Conservation (phyloP, 176 grass and related monocot genomes). For the Rhipidocladum racemiflorum region DNA sequence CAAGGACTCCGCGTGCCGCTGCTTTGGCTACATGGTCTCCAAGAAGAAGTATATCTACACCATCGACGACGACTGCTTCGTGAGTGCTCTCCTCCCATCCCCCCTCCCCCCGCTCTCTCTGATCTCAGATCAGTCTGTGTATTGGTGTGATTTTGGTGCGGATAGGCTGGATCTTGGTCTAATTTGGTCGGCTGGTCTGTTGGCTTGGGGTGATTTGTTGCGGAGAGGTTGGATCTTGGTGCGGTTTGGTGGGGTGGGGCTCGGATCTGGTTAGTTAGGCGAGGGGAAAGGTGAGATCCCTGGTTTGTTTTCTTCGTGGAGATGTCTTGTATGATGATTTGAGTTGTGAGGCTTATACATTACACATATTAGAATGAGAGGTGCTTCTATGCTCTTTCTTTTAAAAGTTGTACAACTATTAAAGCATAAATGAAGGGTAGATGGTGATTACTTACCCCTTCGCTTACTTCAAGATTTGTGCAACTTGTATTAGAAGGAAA, state of each 20-base stretch:
- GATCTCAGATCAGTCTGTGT: not conserved
- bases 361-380: not conserved
- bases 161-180: not conserved
- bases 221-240: not conserved
- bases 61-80: constrained; percentile 98
- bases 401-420: no score
- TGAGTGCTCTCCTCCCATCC: constrained; percentile 10
- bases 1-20: constrained; percentile 93
- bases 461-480: no score
- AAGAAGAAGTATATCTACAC: constrained; percentile 99
- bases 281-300: not conserved
- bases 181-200: not conserved
- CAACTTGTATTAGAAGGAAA: no score
- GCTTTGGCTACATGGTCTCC: constrained; percentile 96
- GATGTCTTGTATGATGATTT: not conserved
- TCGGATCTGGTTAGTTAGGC: not conserved
- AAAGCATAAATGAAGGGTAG: no score
- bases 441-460: no score
- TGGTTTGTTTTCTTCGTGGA: not conserved
- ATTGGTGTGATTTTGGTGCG: not conserved
- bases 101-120: no score
- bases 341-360: not conserved
- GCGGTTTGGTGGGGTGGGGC: not conserved
- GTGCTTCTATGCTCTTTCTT: no score
- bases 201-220: not conserved